Conservation (phyloP, 257 asterid species). For the Solanum dulcamara region DNA sequence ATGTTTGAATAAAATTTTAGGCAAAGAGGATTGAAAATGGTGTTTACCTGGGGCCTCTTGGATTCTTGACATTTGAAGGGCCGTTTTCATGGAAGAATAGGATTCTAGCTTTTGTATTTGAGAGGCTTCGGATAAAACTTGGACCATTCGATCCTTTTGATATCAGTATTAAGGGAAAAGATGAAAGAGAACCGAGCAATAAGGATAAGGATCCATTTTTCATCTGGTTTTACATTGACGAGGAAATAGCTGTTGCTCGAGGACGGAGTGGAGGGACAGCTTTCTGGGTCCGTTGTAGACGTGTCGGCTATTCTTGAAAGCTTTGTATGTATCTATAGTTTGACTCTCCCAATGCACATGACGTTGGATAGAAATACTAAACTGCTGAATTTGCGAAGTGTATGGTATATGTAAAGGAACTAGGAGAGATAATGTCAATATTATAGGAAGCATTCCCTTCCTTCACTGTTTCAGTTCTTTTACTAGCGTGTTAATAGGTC, state of each 20-base stretch:
- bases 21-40: slow-evolving; percentile 94
- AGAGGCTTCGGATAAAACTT: slow-evolving; percentile 51
- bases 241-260: slow-evolving; percentile 93
- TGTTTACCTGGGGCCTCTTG: slow-evolving; percentile 70
- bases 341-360: background rate
- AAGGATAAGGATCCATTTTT: slow-evolving; percentile 71
- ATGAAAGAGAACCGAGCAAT: slow-evolving; percentile 65
- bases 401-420: background rate
- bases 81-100: slow-evolving; percentile 76
- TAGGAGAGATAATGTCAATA: background rate
- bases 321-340: background rate
- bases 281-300: slow-evolving; percentile 77
- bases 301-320: slow-evolving; percentile 11
- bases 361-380: background rate
- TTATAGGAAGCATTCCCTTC: background rate
- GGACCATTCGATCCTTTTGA: slow-evolving; percentile 73
- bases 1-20: slow-evolving; percentile 18
- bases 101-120: slow-evolving; percentile 70
- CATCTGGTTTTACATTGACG: slow-evolving; percentile 82
- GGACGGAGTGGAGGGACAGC: slow-evolving; percentile 96
- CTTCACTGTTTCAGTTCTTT: background rate
- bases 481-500: background rate
- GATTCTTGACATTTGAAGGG: slow-evolving; percentile 74
- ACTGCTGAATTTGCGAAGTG: background rate
- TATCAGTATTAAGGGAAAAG: slow-evolving; percentile 52